A percentile compares a stretch with the other conserved stretches of the same genome.
These are phyloP conservation scores for Trichoderma semiorbis DNA, from an alignment of 2,329 filamentous ascomycete species.

Conservation along the genomic window DNA sequence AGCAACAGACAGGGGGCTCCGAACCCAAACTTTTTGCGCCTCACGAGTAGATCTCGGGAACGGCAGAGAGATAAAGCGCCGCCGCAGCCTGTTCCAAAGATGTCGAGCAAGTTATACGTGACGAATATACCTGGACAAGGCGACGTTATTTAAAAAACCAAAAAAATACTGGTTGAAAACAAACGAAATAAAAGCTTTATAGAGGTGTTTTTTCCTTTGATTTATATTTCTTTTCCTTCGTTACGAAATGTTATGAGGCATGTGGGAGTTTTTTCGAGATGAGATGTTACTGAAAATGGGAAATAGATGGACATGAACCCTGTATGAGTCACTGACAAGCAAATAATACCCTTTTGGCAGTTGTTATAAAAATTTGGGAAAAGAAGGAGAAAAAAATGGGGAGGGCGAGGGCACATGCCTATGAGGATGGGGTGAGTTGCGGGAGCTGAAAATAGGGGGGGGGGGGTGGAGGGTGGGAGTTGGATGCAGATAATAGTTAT, in stretches of 20 bases:
- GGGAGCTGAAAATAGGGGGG: too few species aligned
- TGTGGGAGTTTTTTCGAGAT: not conserved
- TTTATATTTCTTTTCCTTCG: not conserved
- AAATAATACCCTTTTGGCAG: slow-evolving; percentile 15
- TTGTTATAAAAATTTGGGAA: not conserved
- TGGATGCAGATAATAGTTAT: not conserved
- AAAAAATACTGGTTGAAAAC: not conserved
- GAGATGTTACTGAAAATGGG: slow-evolving; percentile 1
- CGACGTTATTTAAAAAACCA: slow-evolving; percentile 30
- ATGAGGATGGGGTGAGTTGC: not conserved
- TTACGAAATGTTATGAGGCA: slow-evolving; percentile 1
- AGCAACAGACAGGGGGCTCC: slow-evolving; percentile 54
- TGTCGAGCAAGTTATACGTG: slow-evolving; percentile 34
- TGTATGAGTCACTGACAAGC: not conserved
- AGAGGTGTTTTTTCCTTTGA: not conserved
- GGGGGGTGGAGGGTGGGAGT: not conserved
- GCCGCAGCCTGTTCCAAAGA: slow-evolving; percentile 41
- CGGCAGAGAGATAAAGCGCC: slow-evolving; percentile 34
- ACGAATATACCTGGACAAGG: slow-evolving; percentile 34
- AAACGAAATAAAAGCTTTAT: not conserved
- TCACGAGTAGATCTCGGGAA: slow-evolving; percentile 33
- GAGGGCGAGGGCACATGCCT: not conserved
- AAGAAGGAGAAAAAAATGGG: not conserved
- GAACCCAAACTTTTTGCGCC: slow-evolving; percentile 38
- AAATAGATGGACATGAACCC: not conserved